A percentile compares a stretch with the other conserved stretches of the same genome.
Evolutionary conservation across 805 yeast species (phyloP).

Genomic region (Monosporozyma servazzii): DNA sequence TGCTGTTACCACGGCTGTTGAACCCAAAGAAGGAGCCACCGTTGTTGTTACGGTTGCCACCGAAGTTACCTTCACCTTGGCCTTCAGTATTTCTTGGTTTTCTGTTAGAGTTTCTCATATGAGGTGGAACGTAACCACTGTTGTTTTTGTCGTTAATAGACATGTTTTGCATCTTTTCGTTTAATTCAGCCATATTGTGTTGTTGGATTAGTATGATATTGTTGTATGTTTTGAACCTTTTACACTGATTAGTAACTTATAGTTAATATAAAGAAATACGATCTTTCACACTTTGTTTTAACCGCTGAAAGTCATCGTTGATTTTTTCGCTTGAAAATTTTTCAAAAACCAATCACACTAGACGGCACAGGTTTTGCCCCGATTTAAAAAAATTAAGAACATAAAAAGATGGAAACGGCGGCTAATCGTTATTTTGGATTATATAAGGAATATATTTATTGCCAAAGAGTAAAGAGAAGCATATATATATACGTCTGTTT

Average conservation of each 20-base stretch:
- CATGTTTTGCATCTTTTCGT: constrained; percentile 49
- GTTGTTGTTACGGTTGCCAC: constrained; percentile 5
- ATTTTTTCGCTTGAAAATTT: not conserved
- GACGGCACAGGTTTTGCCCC: no score
- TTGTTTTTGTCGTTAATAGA: constrained; percentile 33
- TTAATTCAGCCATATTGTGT: constrained; percentile 47
- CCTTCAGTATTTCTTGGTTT: constrained; percentile 12
- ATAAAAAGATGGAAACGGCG: no score
- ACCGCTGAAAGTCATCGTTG: not conserved
- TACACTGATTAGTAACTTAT: not conserved
- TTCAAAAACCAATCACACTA: not conserved
- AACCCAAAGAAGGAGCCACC: constrained; percentile 7
- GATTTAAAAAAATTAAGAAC: no score
- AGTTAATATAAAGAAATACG: not conserved
- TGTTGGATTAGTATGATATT: not conserved
- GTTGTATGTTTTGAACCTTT: not conserved
- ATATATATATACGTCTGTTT: not conserved
- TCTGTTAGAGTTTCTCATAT: constrained; percentile 31
- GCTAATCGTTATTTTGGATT: no score
- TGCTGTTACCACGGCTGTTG: constrained; percentile 14
- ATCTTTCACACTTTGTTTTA: not conserved
- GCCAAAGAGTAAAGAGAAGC: not conserved
- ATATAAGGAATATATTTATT: not conserved
- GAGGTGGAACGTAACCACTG: constrained; percentile 40
- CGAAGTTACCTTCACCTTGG: not conserved